These are phyloP conservation scores for Solanum verrucosum DNA, from an alignment of 257 asterid species.

Conservation along the genomic window DNA sequence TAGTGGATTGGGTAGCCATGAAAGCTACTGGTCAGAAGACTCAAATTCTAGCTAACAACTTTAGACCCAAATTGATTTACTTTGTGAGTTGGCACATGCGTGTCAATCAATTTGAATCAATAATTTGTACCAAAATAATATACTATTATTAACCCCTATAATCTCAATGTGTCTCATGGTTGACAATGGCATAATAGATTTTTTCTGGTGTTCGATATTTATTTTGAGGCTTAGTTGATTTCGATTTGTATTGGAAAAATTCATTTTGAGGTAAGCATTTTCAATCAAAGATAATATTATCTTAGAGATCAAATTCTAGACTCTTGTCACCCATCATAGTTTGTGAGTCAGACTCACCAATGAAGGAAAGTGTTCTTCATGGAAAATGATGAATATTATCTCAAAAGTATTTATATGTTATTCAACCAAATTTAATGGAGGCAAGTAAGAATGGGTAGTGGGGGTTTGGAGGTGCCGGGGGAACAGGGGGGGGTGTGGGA, in stretches of 20 bases:
- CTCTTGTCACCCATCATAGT: too few relatives aligned
- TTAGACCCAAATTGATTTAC: background rate
- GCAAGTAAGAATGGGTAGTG: too few relatives aligned
- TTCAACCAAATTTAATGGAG: too few relatives aligned
- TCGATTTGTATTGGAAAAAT: background rate
- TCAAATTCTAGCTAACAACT: background rate
- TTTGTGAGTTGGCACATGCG: background rate
- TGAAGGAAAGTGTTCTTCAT: too few relatives aligned
- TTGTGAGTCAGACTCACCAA: too few relatives aligned
- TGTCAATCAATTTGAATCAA: background rate
- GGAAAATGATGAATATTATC: too few relatives aligned
- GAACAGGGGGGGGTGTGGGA: background rate
- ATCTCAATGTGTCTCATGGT: background rate
- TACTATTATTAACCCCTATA: background rate
- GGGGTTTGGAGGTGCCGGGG: background rate
- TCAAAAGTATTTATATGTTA: too few relatives aligned
- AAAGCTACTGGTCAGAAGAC: background rate
- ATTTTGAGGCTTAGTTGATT: background rate
- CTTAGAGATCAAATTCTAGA: background rate
- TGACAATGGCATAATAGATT: background rate
- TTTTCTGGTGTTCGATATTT: fast-evolving
- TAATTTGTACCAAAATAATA: background rate
- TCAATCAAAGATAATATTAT: background rate
- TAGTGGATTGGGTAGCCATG: background rate
- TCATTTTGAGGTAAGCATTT: background rate